Evolutionary conservation across 139 green algal genomes (phyloP).

Genomic region (Closterium sp.): DNA sequence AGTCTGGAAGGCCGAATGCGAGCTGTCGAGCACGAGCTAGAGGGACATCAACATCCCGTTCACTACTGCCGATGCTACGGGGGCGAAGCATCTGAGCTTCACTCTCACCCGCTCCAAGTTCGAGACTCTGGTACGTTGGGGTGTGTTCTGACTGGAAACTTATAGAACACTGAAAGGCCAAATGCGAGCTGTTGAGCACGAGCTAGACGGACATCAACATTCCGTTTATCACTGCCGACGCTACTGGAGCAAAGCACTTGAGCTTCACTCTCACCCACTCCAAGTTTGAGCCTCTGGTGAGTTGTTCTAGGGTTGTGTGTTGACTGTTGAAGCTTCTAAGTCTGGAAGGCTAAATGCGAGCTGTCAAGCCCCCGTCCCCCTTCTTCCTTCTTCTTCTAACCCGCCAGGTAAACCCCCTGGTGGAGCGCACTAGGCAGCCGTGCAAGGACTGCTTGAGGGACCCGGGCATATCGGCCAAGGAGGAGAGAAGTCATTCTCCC

Average conservation of each 20-base stretch:
- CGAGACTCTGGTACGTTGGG: slow-evolving; percentile 4
- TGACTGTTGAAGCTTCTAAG: no score
- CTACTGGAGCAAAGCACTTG: slow-evolving; percentile 81
- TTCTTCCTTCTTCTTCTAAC: not conserved
- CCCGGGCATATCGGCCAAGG: no score
- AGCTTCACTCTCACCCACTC: slow-evolving; percentile 71
- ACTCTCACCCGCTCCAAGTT: slow-evolving; percentile 75
- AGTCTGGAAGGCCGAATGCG: slow-evolving; percentile 91
- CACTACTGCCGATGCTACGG: slow-evolving; percentile 89
- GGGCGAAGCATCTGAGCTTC: slow-evolving; percentile 80
- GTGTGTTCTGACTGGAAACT: no score
- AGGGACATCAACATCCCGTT: slow-evolving; percentile 99
- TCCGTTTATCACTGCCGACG: slow-evolving; percentile 91
- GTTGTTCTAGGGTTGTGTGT: no score
- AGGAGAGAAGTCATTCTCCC: no score
- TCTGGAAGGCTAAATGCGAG: slow-evolving; percentile 93
- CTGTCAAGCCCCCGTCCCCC: not conserved
- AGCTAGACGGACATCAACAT: slow-evolving; percentile 79
- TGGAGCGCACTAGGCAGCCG: no score
- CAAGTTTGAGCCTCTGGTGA: slow-evolving; percentile 59
- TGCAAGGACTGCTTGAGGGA: no score
- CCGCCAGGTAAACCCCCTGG: no score
- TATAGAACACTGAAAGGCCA: slow-evolving; percentile 59
- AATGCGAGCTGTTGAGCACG: slow-evolving; percentile 59
- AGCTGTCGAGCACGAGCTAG: slow-evolving; percentile 77